Evolutionary conservation across 2,329 filamentous ascomycete genomes (phyloP), one percentile per base, ranked within the genome.

Genomic region (Cadophora sp.): DNA sequence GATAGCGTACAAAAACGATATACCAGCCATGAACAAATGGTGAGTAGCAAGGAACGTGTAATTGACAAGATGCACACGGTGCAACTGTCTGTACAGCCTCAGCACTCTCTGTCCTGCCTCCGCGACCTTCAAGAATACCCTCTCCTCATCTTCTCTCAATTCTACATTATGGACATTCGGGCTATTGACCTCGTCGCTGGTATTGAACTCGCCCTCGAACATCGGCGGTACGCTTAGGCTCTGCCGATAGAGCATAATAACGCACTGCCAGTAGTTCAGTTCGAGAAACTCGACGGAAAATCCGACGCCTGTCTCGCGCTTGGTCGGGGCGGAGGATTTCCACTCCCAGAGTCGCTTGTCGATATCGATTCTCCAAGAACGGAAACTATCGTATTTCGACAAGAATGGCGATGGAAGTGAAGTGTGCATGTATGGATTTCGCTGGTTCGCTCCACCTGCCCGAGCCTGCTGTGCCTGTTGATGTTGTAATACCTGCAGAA

Each of bases 11-110:
- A 98, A 85, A 79, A 97, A 98, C 27, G 95, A 97, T 68, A 98
- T 91, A 81, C 94, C 95, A 31, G 95, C 95, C 92, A 97, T 97
- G 81, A 98, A 98, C 7, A 98, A 85, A 80, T 98, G 94, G 78
- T 98, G 95, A 0, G 96, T 97, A 1, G 96, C 94, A 64, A 98
- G 83, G 79, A 97, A 98, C 0, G 95, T 98, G 78, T 97, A 97
- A 80, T 97, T 98, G 65, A 98, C 95, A 50, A 97, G 85, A 63
- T 93, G 91, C 67, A 93, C 89, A 11, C 94, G 85, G 79, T 98
- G 95, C 68, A 98, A 83, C 77, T 97, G 93, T 63, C 95, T 86
- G 79, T 98, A 98, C 43, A 97, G 86, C 69, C 94, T 92, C 77
- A 98, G 81, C 2, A 97, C 95, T 80, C 92, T 96, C 79, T 97